Evolutionary conservation across 805 yeast species (phyloP), one percentile per base, ranked within the genome.

Genomic region (Schizosaccharomyces cryophilus): DNA sequence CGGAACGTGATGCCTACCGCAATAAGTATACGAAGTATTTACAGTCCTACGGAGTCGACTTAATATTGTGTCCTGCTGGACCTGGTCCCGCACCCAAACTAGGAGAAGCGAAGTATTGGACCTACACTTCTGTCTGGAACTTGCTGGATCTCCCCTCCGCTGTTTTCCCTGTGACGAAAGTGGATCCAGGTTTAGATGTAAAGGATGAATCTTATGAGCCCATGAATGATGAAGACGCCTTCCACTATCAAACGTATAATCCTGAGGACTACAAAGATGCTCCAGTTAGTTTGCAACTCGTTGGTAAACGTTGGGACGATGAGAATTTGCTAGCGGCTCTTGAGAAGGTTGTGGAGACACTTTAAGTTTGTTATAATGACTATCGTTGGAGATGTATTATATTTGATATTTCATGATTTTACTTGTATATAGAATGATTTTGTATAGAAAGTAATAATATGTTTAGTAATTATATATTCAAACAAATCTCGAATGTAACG

Each of bases 91-190:
- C 93, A n/a, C 86, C 87, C 55, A 77, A 76, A 61, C 79, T 84
- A 26, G 79, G 77, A 59, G 74, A 77, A 60, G 77, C 83, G 5
- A 79, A 78, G 69, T 83, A 83, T 71, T 85, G 93, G 89, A 84
- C 89, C 3, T 85, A 85, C 74, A 84, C 90, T 5, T 73, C 87
- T 5, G 30, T 58, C 15, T 65, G 66, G 66, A 65, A 65, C 55
- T 61, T 64, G 42, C 61, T 61, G 17, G 67, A 65, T 56, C 64
- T 64, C 48, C 67, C 67, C 5, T 64, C 67, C 17, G 63, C 65
- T 6, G 58, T 62, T 4, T 62, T 65, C 54, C 82, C 82, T 0
- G 76, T 78, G 11, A 71, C 78, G 0, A 70, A 72, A 61, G 79
- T 75, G 1, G 78, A 78, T 64, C 66, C 66, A 15, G 48, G 61